Base-by-base conservation (phyloP, 2,329 filamentous ascomycete genomes). In the Orbilia oligospora region DNA sequence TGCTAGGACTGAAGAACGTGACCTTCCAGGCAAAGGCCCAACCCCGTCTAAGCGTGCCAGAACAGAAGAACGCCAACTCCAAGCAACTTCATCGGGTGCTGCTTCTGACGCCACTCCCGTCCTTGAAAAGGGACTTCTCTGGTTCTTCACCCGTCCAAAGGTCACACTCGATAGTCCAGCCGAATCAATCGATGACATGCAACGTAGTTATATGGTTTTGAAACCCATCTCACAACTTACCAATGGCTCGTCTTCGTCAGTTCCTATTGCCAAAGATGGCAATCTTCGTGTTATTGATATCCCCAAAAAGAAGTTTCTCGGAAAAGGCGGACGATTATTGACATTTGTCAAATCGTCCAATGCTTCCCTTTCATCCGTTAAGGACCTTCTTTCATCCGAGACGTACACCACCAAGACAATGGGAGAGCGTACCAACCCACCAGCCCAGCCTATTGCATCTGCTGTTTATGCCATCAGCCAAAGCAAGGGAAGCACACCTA, bases 71-170 rank as follows among this genome's bases (percentile, higher is more conserved):
- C 64, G 61, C 3, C 71, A 80, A 30, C 24, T 71, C 10, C 48
- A 58, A 27, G 49, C 64, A 5, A 49, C 53, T 3, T 20, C 58
- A 22, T 49, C 71, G 3, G 18, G 24, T 1, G 20, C 63, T 4
- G 12, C 24, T 24, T 49, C 65, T 2, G 24, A 61, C 3, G 51
- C 81, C 72, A 20, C 16, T 4, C 69, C 78, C 3, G 90, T 97
- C 24, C 87, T 97, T 1, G 94, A 97, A 83, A 97, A 96, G 82
- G 94, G 94, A 2, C 88, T 96, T 81, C 90, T 97, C 81, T 97
- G 97, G 86, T 97, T 97, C 87, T 97, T 97, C 86, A 91, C 92
- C 82, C 91, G 94, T 18, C 90, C 90, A 6, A 90, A 93, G 12
- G 92, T 97, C 44, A 89, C 90, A 64, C 87, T 92, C 27, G 89